These are phyloP conservation scores for Martiniozyma abietophila DNA, from an alignment of 805 yeast species.

Conservation along the genomic window DNA sequence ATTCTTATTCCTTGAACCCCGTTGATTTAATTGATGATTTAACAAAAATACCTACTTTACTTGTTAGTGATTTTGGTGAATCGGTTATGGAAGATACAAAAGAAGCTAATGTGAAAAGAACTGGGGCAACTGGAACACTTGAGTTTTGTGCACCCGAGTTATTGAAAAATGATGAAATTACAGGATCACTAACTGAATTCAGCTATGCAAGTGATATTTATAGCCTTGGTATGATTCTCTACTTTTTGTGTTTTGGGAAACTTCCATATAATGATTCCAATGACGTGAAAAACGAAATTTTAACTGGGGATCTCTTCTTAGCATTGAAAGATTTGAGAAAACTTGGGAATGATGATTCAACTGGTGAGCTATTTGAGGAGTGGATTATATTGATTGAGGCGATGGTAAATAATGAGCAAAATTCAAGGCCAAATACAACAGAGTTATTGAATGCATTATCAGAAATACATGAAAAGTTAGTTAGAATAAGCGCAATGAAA, in stretches of 20 bases:
- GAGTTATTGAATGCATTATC: conserved; percentile 27
- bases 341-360: conserved; percentile 10
- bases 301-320: conserved; percentile 15
- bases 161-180: conserved; percentile 27
- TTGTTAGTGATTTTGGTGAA: conserved; percentile 88
- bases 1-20: conserved; percentile 15
- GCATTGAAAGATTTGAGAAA: conserved; percentile 15
- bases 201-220: conserved; percentile 69
- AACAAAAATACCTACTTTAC: conserved; percentile 47
- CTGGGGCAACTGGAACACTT: conserved; percentile 82
- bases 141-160: conserved; percentile 87
- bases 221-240: conserved; percentile 75
- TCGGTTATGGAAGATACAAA: conserved; percentile 62
- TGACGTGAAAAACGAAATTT: conserved; percentile 20
- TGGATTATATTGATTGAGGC: conserved; percentile 25
- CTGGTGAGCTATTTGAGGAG: conserved; percentile 31
- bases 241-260: conserved; percentile 60
- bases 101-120: conserved; percentile 34
- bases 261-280: conserved; percentile 43
- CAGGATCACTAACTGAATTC: conserved; percentile 41
- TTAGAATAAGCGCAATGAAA: too few species aligned
- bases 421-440: conserved; percentile 38
- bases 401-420: conserved; percentile 16
- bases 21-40: conserved; percentile 18
- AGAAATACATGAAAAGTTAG: conserved; percentile 8